Base-by-base conservation (phyloP, 768 basidiomycete genomes). In the Mycena rebaudengoi region DNA sequence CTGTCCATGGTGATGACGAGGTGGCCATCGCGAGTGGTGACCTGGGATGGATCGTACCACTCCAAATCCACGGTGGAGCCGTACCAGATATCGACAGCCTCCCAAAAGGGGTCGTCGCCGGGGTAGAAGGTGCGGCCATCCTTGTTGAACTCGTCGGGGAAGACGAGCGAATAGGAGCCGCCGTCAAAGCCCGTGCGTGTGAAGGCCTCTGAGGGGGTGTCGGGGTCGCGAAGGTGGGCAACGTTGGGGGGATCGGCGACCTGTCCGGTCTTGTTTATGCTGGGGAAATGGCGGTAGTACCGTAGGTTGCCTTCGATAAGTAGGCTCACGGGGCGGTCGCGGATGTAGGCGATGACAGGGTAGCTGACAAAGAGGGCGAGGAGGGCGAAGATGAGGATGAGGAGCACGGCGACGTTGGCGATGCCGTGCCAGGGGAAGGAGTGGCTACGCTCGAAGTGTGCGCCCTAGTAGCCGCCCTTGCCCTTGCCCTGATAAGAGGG, bases 321-420 rank as follows among this genome's bases (percentile, higher is more conserved):
- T 35, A 70, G 48, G 56, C 81, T 82, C 39, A 75, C 72, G 1
- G 73, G 69, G 25, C 75, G 71, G 53, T 82, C 71, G 4, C 74
- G 69, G 71, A 84, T 85, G 62, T 85, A 90, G 1, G 74, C 74
- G 45, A 82, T 51, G 30, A 97, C 85, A 4, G 96, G 96, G 73
- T 93, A 96, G 40, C 89, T 87, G 51, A 93, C 86, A 75, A 97
- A 98, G 8, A 98, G 85, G 35, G 76, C 76, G 55, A 98, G 75
- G 61, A 98, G 76, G 5, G 80, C 86, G 26, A 76, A 23, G 16
- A 92, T 78, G 67, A 98, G 82, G 20, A 89, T 1, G 33, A 90
- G 0, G 25, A 98, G 81, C 50, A 92, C 85, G 28, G 85, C 78
- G 51, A 97, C 74, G 78, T 98, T 98, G 62, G 85, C 64, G 4